Percentiles rank a stretch among this genome's conserved stretches.
Evolutionary conservation across 768 basidiomycete genomes (phyloP).

Genomic region (Ephemerocybe angulata): DNA sequence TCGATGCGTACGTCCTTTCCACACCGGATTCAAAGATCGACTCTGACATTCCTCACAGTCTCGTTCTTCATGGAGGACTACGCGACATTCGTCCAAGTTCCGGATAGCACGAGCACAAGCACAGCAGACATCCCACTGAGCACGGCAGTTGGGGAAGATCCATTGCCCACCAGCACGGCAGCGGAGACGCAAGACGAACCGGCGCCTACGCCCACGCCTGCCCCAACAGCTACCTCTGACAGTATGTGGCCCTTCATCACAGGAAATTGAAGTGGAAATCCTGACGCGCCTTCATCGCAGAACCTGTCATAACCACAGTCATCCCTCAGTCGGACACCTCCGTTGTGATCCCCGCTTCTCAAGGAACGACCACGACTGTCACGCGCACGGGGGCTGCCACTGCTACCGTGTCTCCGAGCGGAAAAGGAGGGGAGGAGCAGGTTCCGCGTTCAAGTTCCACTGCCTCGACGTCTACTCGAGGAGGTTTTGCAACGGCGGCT

Average conservation of each 20-base stretch:
- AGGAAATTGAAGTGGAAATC: no score
- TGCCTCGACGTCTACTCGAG: background rate
- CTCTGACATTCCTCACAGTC: background rate
- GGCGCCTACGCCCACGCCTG: background rate
- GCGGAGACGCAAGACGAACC: background rate
- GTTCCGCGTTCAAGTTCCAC: background rate
- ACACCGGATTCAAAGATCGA: background rate
- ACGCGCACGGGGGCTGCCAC: conserved; percentile 12
- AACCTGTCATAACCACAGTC: conserved; percentile 36
- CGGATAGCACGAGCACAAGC: background rate
- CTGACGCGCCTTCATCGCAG: no score
- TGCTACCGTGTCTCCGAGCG: background rate
- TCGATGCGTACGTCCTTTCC: background rate
- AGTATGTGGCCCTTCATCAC: no score
- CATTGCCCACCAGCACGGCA: background rate
- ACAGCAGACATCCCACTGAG: background rate
- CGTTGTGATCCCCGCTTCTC: conserved; percentile 16
- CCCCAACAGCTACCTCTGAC: no score
- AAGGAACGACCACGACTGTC: conserved; percentile 18
- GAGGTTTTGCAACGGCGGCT: background rate
- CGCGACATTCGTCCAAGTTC: background rate
- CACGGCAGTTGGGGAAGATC: background rate
- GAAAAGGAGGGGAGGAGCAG: background rate
- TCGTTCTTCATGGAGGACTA: background rate
- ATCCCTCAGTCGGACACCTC: conserved; percentile 29